A percentile compares a stretch with the other conserved stretches of the same genome.
Conservation (phyloP, 495 filamentous ascomycete species). For the Tuber borchii region DNA sequence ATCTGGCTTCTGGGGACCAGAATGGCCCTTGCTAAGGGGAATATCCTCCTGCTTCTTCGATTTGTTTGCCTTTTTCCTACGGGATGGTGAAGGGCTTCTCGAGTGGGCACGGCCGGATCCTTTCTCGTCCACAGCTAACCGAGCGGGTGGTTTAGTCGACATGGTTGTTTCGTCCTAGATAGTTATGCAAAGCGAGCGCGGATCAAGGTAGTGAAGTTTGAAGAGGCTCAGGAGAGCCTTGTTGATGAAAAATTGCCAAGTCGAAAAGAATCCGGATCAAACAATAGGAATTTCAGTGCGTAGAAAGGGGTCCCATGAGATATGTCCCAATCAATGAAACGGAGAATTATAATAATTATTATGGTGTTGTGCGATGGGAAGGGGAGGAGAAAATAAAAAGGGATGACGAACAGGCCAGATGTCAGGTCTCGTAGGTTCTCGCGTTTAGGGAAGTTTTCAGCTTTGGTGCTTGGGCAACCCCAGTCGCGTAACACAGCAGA, state of each 20-base stretch:
- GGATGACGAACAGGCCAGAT: constrained; percentile 5
- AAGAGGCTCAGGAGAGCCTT: constrained; percentile 8
- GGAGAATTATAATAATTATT: neutral
- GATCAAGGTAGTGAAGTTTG: neutral
- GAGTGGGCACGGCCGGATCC: constrained; percentile 24
- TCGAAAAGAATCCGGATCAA: constrained; percentile 4
- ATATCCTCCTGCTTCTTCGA: constrained; percentile 2
- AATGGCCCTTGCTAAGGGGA: neutral
- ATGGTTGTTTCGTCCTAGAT: constrained; percentile 18
- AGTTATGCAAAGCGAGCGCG: neutral
- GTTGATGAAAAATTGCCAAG: constrained; percentile 19
- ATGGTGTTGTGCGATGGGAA: neutral
- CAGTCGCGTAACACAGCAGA: neutral
- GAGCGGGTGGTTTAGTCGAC: constrained; percentile 30
- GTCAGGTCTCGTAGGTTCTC: neutral
- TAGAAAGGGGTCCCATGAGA: neutral
- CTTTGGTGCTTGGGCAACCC: neutral
- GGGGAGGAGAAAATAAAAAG: neutral
- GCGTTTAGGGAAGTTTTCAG: neutral
- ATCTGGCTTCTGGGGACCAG: constrained; percentile 1
- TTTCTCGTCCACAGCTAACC: constrained; percentile 35
- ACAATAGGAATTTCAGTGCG: neutral
- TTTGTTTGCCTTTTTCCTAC: constrained; percentile 21
- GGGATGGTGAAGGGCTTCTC: constrained; percentile 28
- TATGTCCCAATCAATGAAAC: neutral